Percentiles rank a stretch among this genome's conserved stretches.
These are phyloP conservation scores for Coemansia asiatica DNA, from an alignment of 192 early-diverging fungal species.

Conservation along the genomic window DNA sequence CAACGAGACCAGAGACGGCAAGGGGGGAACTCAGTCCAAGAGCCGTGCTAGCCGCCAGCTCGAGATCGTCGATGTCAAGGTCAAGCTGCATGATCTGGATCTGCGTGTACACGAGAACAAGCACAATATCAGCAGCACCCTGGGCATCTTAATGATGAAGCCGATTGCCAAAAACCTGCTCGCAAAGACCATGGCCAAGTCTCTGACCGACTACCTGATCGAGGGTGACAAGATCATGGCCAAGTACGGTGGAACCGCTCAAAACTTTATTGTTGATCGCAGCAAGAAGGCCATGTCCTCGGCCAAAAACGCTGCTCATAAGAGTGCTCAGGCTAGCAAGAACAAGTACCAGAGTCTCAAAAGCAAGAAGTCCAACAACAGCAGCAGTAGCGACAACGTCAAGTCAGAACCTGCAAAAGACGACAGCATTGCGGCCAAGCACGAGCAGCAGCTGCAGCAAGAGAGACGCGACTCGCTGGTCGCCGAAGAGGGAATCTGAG, in stretches of 20 bases:
- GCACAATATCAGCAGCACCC: conserved; percentile 37
- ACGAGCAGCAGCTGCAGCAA: conserved; percentile 25
- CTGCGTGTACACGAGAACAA: conserved; percentile 41
- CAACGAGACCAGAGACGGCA: background rate
- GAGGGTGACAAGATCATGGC: conserved; percentile 30
- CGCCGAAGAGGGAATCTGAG: conserved; percentile 6
- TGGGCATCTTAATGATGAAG: conserved; percentile 34
- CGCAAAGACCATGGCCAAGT: conserved; percentile 28
- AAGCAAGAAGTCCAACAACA: conserved; percentile 1
- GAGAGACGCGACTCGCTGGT: conserved; percentile 24
- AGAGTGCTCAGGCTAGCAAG: conserved; percentile 32
- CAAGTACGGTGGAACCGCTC: conserved; percentile 30
- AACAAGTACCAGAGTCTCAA: conserved; percentile 12
- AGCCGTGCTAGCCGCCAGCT: conserved; percentile 26
- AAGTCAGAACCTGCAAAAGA: background rate
- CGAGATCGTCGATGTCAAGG: conserved; percentile 42
- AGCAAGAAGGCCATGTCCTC: conserved; percentile 27
- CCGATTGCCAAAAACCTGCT: conserved; percentile 39
- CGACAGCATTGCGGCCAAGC: conserved; percentile 20
- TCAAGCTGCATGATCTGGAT: conserved; percentile 42
- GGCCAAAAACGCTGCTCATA: conserved; percentile 21
- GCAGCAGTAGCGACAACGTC: conserved; percentile 1
- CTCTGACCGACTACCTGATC: conserved; percentile 31
- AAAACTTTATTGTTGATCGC: conserved; percentile 13
- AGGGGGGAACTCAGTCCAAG: background rate